Base-by-base conservation (phyloP, 2,329 filamentous ascomycete genomes). In the Colletotrichum limetticola region DNA sequence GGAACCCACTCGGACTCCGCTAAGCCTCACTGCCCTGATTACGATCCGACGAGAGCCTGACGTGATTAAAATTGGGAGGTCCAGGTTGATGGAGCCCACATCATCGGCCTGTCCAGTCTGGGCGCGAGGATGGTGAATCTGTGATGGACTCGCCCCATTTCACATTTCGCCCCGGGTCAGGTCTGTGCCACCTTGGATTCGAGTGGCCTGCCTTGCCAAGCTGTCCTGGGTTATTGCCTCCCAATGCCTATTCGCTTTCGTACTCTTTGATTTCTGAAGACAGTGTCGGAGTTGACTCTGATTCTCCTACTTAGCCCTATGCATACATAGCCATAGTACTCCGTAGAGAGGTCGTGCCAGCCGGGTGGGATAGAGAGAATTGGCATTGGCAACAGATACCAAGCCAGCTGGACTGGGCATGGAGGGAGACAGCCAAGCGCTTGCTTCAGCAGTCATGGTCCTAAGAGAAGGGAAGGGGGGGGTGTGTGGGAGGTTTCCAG, bases 61-160 rank as follows among this genome's bases (percentile, higher is more conserved):
- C 66, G 70, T 72, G 70, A 72, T 72, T 72, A 69, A 72, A 72
- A 72, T 72, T 72, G 70, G 70, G 55, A 69, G 70, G 70, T 53
- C 66, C 66, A 69, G 55, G 66, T 64, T 32, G 52, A 68, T 46
- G 69, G 69, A 72, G 12, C 53, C 70, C 59, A 72, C 70, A 64
- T 72, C 35, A 53, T 56, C 70, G 55, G 59, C 66, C 42, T 46
- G 52, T 24, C 59, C 59, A 72, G 66, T 69, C 59, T 57, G 35
- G 70, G 59, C 66, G 60, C 69, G 57, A 67, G 63, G 56, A 71
- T 53, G 52, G 61, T 59, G 49, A 66, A 55, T 30, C 37, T 62
- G 49, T 32, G 46, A 68, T 57, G 58, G 66, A 14, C 35, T 63
- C 64, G 64, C 49, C 58, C 66, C 70, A 49, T 59, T 64, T 56